Conservation (phyloP, 805 yeast genomes). For the Pichia insulana region DNA sequence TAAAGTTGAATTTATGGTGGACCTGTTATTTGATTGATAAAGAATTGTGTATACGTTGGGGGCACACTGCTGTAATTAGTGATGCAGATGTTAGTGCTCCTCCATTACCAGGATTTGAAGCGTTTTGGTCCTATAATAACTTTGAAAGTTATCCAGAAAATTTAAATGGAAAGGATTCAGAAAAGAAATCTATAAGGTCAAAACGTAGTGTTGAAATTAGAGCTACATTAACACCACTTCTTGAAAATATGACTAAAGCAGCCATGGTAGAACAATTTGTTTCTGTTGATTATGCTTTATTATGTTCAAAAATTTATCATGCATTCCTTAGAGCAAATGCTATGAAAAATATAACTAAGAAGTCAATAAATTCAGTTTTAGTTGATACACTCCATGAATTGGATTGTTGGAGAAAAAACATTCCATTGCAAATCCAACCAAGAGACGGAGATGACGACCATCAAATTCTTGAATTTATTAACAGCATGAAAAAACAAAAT, state of each 20-base stretch:
- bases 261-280: constrained; percentile 13
- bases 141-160: neutral
- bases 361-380: constrained; percentile 13
- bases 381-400: constrained; percentile 17
- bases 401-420: constrained; percentile 21
- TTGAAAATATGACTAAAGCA: neutral
- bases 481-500: constrained; percentile 3
- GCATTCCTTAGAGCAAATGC: constrained; percentile 25
- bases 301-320: constrained; percentile 22
- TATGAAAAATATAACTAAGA: constrained; percentile 13
- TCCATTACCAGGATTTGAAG: constrained; percentile 18
- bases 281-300: constrained; percentile 17
- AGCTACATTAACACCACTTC: constrained; percentile 7
- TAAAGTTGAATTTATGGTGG: constrained; percentile 41
- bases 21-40: constrained; percentile 39
- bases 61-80: constrained; percentile 41
- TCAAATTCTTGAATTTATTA: constrained; percentile 7
- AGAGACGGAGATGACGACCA: constrained; percentile 2
- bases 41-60: constrained; percentile 35
- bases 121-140: constrained; percentile 15
- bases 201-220: constrained; percentile 5
- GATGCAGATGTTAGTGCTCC: constrained; percentile 32
- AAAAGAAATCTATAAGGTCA: constrained; percentile 6
- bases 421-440: constrained; percentile 23
- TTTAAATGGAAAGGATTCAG: neutral